phyloP scores from a whole-genome alignment of 441 rosid species.

The Rhodomyrtus psidioides region DNA sequence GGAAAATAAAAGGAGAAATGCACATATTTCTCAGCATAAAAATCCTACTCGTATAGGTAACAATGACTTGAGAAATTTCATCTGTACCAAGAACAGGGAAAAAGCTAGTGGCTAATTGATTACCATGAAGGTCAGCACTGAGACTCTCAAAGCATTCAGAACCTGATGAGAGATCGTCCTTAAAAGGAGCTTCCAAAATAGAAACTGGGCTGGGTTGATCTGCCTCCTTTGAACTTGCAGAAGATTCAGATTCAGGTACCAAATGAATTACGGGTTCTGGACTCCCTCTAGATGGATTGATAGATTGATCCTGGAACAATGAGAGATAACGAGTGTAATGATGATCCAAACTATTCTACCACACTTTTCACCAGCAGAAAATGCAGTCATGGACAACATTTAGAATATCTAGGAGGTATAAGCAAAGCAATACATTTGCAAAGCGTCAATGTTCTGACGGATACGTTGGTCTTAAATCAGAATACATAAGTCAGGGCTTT shows the following conservation, averaged over 20 bases:
- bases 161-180: constrained; percentile 62
- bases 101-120: neutral
- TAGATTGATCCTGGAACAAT: constrained; percentile 41
- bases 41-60: neutral
- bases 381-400: neutral
- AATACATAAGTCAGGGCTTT: neutral
- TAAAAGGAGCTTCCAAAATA: constrained; percentile 78
- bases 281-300: constrained; percentile 24
- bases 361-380: neutral
- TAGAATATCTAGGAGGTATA: neutral
- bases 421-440: neutral
- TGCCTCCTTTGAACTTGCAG: constrained; percentile 58
- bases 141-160: constrained; percentile 93
- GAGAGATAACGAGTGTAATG: neutral
- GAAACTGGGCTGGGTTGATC: constrained; percentile 98
- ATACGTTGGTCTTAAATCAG: neutral
- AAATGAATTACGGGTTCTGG: constrained; percentile 25
- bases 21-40: neutral
- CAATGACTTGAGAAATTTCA: neutral
- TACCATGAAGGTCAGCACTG: constrained; percentile 92
- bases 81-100: neutral
- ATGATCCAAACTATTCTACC: neutral
- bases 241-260: constrained; percentile 38
- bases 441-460: neutral
- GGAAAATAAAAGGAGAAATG: neutral